A percentile compares a stretch with the other conserved stretches of the same genome.
Evolutionary conservation across 495 filamentous ascomycete genomes (phyloP).

Genomic region (Hyphodiscus hymeniophilus): DNA sequence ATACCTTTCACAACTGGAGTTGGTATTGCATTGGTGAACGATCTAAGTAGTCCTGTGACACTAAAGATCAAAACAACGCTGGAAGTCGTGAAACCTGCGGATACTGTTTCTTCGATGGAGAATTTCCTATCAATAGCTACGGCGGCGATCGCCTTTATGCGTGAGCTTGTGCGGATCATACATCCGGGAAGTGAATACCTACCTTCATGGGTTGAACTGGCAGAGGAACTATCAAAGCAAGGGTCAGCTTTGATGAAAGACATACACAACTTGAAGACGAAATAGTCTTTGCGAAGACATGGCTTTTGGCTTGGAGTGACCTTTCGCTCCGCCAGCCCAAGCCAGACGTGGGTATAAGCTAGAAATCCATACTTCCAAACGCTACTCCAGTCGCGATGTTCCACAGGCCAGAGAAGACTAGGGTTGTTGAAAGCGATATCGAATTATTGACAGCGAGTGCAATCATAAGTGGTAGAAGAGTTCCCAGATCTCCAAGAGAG

Average conservation of each 20-base stretch:
- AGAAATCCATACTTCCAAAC: constrained; percentile 48
- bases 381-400: constrained; percentile 74
- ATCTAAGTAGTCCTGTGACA: constrained; percentile 61
- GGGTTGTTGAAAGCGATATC: constrained; percentile 72
- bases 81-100: constrained; percentile 71
- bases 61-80: constrained; percentile 66
- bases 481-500: constrained; percentile 84
- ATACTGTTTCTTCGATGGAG: constrained; percentile 57
- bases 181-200: not conserved
- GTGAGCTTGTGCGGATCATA: constrained; percentile 3
- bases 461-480: constrained; percentile 80
- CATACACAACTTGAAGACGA: too few species aligned
- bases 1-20: constrained; percentile 88
- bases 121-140: constrained; percentile 67
- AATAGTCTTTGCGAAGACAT: too few species aligned
- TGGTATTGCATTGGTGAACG: constrained; percentile 64
- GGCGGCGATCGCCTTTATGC: constrained; percentile 70
- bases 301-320: too few species aligned
- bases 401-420: constrained; percentile 79
- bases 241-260: too few species aligned
- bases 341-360: too few species aligned
- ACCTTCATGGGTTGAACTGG: constrained; percentile 83
- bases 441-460: constrained; percentile 66
- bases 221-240: constrained; percentile 44
- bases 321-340: too few species aligned